Evolutionary conservation across 2,329 filamentous ascomycete species (phyloP), one percentile per base, ranked within the genome.

Genomic region (Sporothrix luriei): DNA sequence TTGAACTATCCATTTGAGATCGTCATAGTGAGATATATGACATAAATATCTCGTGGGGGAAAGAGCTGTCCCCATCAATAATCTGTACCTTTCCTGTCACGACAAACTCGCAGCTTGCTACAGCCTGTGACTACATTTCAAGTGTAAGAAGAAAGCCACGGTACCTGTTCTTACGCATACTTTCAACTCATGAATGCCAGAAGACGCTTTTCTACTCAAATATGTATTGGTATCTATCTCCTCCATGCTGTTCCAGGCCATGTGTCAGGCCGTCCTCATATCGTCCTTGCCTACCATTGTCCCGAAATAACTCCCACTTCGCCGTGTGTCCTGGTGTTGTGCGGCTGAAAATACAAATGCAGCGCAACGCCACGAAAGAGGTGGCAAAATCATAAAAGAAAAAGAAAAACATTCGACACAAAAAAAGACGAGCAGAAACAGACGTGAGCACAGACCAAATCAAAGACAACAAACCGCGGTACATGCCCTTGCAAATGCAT

Each of bases 201-300:
- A 33, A 33, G 33, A 33, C 33, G 33, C 33, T 2, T 4, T 16
- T 59, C n/a, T 43, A 21, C 16, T 24, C 40, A n/a, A 51, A 52
- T 59, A 29, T 43, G 61, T 55, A 66, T 66, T 66, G 68, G 52
- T 69, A 66, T 67, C 51, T 66, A 66, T 69, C 61, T 33, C 38
- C 38, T 62, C 48, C 40, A 3, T 16, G 14, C 9, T 5, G n/a
- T 24, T 46, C 16, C 65, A 29, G 24, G 24, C 24, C 9, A 46
- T 43, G 26, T 46, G 57, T 26, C 57, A 43, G 38, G 57, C 40
- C 38, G 16, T 4, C n/a, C 38, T 21, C 38, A 13, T 33, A 19
- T 19, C 38, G 46, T 65, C 24, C 24, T 29, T 49, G 16, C 21
- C 49, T 49, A 26, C 29, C 49, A 13, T 26, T 43, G 46, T 11